Percentiles rank a stretch among this genome's conserved stretches.
Conservation (phyloP, 2,329 filamentous ascomycete species). For the Talaromyces verruculosus region DNA sequence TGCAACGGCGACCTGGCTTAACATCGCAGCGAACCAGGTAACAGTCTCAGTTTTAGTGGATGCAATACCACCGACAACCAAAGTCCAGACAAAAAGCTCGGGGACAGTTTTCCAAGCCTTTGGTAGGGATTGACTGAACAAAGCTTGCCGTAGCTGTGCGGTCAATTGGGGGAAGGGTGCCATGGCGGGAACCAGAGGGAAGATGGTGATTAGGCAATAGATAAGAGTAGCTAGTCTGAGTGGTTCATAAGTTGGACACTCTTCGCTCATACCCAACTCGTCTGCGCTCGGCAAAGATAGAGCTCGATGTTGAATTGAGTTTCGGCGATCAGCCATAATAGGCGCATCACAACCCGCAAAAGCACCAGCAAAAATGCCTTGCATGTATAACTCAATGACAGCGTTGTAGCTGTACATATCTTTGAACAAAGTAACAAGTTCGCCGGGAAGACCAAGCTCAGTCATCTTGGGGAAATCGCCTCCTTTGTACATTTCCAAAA, state of each 20-base stretch:
- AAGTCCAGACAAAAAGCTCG: slow-evolving; percentile 26
- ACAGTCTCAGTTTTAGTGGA: slow-evolving; percentile 25
- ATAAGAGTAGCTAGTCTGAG: slow-evolving; percentile 26
- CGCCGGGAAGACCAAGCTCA: slow-evolving; percentile 23
- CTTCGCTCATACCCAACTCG: slow-evolving; percentile 3
- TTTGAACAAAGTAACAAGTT: slow-evolving; percentile 25
- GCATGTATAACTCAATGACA: slow-evolving; percentile 27
- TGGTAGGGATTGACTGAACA: slow-evolving; percentile 22
- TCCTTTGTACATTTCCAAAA: slow-evolving; percentile 23
- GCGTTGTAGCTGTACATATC: slow-evolving; percentile 29
- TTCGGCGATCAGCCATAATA: slow-evolving; percentile 27
- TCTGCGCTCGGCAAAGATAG: slow-evolving; percentile 25
- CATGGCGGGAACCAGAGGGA: slow-evolving; percentile 27
- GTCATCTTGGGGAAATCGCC: slow-evolving; percentile 25
- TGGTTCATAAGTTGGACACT: slow-evolving; percentile 24
- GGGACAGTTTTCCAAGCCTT: slow-evolving; percentile 23
- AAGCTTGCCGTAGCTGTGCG: slow-evolving; percentile 21
- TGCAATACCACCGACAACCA: slow-evolving; percentile 27
- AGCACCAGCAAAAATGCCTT: slow-evolving; percentile 22
- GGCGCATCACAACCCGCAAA: slow-evolving; percentile 22
- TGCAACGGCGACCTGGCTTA: slow-evolving; percentile 24
- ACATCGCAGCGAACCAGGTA: slow-evolving; percentile 24
- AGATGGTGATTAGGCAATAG: slow-evolving; percentile 29
- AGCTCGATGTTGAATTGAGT: slow-evolving; percentile 29
- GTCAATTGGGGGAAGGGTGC: slow-evolving; percentile 28